A percentile compares a stretch with the other conserved stretches of the same genome.
Evolutionary conservation across 2,329 filamentous ascomycete genomes (phyloP).

Genomic region (Aspergillus vadensis): DNA sequence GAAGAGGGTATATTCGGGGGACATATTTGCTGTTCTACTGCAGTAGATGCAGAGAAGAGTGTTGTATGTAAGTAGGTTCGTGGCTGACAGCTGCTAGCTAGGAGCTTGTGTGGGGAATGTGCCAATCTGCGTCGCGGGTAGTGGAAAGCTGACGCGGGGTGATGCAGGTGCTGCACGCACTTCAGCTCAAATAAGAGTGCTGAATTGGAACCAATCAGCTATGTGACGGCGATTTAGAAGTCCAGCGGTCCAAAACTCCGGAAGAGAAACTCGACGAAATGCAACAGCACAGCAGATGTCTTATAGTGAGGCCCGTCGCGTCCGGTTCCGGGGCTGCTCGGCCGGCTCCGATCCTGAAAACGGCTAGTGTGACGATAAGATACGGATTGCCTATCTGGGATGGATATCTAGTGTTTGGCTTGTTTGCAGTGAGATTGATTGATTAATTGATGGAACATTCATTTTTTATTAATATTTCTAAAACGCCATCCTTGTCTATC

Average conservation of each 20-base stretch:
- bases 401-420: not conserved
- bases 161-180: not conserved
- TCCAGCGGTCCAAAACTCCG: not conserved
- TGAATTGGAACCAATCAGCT: no score
- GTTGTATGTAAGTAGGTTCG: not conserved
- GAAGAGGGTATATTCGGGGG: constrained; percentile 51
- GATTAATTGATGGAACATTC: no score
- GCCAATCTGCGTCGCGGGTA: not conserved
- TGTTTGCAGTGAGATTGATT: not conserved
- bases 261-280: not conserved
- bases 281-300: not conserved
- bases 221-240: not conserved
- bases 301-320: constrained; percentile 2
- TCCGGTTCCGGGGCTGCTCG: constrained; percentile 22
- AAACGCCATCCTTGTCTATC: constrained; percentile 22
- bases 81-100: not conserved
- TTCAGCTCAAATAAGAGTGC: not conserved
- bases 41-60: not conserved
- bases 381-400: not conserved
- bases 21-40: constrained; percentile 10
- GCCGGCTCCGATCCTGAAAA: constrained; percentile 28
- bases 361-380: constrained; percentile 11
- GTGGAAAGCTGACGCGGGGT: not conserved
- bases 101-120: not conserved
- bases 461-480: no score